Conservation (phyloP, 2,329 filamentous ascomycete genomes). For the Endoconidiophora polonica region DNA sequence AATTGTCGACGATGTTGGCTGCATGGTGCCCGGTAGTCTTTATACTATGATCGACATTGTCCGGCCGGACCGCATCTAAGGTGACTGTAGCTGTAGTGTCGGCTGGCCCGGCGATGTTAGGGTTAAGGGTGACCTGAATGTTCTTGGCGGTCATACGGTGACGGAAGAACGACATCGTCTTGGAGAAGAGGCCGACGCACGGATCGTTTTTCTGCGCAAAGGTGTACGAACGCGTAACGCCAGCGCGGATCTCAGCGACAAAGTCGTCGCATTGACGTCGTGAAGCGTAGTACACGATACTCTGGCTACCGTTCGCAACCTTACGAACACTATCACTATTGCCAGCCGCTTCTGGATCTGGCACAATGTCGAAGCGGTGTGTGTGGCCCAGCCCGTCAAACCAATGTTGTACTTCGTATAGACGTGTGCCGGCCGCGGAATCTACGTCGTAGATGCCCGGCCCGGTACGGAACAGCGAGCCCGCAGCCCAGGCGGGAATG, state of each 20-base stretch:
- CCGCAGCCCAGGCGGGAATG: slow-evolving; percentile 56
- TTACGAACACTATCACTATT: no score
- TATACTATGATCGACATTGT: no score
- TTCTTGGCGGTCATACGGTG: slow-evolving; percentile 30
- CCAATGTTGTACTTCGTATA: slow-evolving; percentile 53
- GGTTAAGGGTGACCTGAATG: slow-evolving; percentile 47
- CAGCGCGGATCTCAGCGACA: slow-evolving; percentile 43
- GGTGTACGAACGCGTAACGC: slow-evolving; percentile 36
- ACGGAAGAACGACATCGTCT: slow-evolving; percentile 47
- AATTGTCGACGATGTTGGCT: slow-evolving; percentile 21
- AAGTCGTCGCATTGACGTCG: slow-evolving; percentile 48
- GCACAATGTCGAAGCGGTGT: slow-evolving; percentile 54
- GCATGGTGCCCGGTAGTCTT: slow-evolving; percentile 21
- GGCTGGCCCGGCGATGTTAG: slow-evolving; percentile 42
- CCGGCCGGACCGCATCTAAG: background rate
- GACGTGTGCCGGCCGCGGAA: slow-evolving; percentile 15
- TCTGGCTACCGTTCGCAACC: slow-evolving; percentile 1
- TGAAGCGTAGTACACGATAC: slow-evolving; percentile 50
- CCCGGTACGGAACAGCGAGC: slow-evolving; percentile 57
- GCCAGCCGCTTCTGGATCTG: slow-evolving; percentile 13
- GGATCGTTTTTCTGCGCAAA: slow-evolving; percentile 62
- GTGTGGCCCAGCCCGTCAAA: slow-evolving; percentile 61
- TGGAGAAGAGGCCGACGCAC: slow-evolving; percentile 56
- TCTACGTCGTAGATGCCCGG: slow-evolving; percentile 48
- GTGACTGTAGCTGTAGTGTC: slow-evolving; percentile 12